Percentiles rank a stretch among this genome's conserved stretches.
Evolutionary conservation across 1,284 basidiomycete genomes (phyloP).

Genomic region (Cryptococcus floricola): DNA sequence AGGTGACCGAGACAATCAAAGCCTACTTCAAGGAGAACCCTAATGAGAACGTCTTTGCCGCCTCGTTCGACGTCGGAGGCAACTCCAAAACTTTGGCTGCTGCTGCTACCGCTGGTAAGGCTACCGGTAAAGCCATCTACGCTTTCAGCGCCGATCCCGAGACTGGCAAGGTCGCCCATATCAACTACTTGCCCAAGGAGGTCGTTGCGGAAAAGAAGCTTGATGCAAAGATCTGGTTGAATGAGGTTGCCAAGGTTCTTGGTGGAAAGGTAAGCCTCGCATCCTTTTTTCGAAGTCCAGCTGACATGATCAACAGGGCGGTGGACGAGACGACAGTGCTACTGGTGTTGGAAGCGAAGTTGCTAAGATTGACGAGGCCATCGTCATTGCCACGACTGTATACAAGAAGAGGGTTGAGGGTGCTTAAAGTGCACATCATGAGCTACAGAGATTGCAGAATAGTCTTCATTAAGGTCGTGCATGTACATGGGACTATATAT

Average conservation of each 20-base stretch:
- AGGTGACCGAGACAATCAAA: constrained; percentile 69
- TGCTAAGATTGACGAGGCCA: constrained; percentile 65
- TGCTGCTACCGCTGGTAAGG: constrained; percentile 66
- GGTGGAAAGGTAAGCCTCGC: constrained; percentile 71
- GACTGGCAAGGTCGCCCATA: constrained; percentile 76
- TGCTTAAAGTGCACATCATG: constrained; percentile 3
- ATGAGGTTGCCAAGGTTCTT: constrained; percentile 67
- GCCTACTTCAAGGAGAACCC: constrained; percentile 73
- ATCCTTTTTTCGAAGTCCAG: background rate
- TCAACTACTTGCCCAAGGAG: constrained; percentile 77
- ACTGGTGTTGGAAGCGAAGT: constrained; percentile 76
- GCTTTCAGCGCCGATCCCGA: constrained; percentile 74
- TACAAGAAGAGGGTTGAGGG: constrained; percentile 43
- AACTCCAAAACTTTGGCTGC: constrained; percentile 66
- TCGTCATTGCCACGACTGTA: constrained; percentile 53
- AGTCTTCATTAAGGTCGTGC: too few species aligned
- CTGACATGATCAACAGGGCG: constrained; percentile 58
- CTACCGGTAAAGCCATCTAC: constrained; percentile 78
- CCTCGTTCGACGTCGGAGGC: constrained; percentile 63
- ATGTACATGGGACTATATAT: too few species aligned
- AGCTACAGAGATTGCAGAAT: too few species aligned
- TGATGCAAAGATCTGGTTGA: constrained; percentile 79
- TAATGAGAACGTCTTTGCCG: constrained; percentile 65
- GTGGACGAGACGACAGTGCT: constrained; percentile 83
- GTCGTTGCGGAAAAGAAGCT: constrained; percentile 54